Percentiles rank a stretch among this genome's conserved stretches.
Evolutionary conservation across 441 rosid genomes (phyloP).

Genomic region (Gossypium schwendimanii): DNA sequence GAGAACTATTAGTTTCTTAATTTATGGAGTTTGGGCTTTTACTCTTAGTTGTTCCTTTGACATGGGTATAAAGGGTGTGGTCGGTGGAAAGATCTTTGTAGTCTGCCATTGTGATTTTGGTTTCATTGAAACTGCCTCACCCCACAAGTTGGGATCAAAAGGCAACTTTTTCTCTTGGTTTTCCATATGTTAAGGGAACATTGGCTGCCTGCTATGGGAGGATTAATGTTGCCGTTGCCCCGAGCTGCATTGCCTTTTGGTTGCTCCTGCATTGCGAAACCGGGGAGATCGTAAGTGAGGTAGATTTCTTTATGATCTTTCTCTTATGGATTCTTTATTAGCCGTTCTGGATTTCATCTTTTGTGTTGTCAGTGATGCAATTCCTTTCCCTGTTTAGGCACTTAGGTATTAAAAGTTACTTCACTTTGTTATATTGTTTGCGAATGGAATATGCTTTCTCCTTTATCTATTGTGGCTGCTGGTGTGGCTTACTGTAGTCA

Average conservation of each 20-base stretch:
- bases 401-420: constrained; percentile 8
- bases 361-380: neutral
- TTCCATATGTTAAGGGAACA: constrained; percentile 13
- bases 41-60: constrained; percentile 25
- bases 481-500: constrained; percentile 17
- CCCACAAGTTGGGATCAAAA: constrained; percentile 25
- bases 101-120: constrained; percentile 24
- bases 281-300: constrained; percentile 32
- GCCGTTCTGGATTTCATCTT: neutral
- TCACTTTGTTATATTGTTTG: constrained; percentile 13
- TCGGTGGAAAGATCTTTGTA: constrained; percentile 31
- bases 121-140: constrained; percentile 22
- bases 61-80: constrained; percentile 32
- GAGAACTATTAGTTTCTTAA: constrained; percentile 28
- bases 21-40: constrained; percentile 35
- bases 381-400: constrained; percentile 16
- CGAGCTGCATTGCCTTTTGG: constrained; percentile 22
- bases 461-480: constrained; percentile 10
- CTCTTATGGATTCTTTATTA: neutral
- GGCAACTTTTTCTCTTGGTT: constrained; percentile 17
- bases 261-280: constrained; percentile 28
- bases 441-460: constrained; percentile 15
- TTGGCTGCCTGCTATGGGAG: constrained; percentile 27
- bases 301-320: constrained; percentile 25
- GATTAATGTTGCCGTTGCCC: constrained; percentile 17